Evolutionary conservation across 768 basidiomycete species (phyloP).

Genomic region (Strobilomyces confusus): DNA sequence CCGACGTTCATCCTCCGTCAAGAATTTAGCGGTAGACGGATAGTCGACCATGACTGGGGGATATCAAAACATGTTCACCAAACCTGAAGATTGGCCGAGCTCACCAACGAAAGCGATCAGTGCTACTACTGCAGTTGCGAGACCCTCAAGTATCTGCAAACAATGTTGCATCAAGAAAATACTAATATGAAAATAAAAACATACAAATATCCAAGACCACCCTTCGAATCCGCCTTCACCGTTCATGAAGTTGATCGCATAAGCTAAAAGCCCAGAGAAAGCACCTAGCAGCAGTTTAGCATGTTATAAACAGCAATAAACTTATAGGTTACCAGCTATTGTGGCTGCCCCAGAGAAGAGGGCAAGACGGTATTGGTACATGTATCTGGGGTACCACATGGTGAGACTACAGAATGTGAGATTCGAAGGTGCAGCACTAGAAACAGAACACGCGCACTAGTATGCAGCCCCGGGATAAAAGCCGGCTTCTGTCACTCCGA

Average conservation of each 20-base stretch:
- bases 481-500: slow-evolving; percentile 1
- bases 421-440: background rate
- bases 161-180: background rate
- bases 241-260: slow-evolving; percentile 3
- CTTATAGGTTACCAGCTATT: background rate
- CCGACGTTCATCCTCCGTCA: background rate
- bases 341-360: slow-evolving; percentile 4
- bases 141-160: slow-evolving; percentile 1
- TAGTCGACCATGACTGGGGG: slow-evolving; percentile 3
- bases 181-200: background rate
- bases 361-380: slow-evolving; percentile 4
- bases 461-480: slow-evolving; percentile 1
- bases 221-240: background rate
- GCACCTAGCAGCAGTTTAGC: background rate
- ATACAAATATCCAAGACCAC: slow-evolving; percentile 8
- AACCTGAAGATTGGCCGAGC: background rate
- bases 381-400: slow-evolving; percentile 5
- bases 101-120: background rate
- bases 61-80: background rate
- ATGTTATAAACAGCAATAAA: background rate
- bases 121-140: background rate
- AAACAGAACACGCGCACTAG: background rate
- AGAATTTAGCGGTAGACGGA: background rate
- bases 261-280: slow-evolving; percentile 1
- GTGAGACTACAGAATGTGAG: background rate